A percentile compares a stretch with the other conserved stretches of the same genome.
These are phyloP conservation scores for Bretziella fagacearum DNA, from an alignment of 2,329 filamentous ascomycete genomes.

Conservation along the genomic window DNA sequence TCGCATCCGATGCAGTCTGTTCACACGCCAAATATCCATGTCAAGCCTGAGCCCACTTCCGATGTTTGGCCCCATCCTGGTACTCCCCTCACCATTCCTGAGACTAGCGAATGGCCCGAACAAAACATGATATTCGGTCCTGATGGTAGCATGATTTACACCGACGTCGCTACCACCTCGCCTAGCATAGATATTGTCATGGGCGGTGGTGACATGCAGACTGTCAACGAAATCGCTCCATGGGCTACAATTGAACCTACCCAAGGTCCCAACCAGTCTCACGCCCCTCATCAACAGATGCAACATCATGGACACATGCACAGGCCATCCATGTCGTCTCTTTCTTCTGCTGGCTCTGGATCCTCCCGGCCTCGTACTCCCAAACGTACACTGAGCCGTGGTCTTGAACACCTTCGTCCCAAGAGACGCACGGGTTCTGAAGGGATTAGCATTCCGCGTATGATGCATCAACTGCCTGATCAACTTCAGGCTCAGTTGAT, in stretches of 20 bases:
- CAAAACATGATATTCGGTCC: slow-evolving; percentile 13
- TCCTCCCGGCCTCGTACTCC: slow-evolving; percentile 13
- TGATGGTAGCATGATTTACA: slow-evolving; percentile 12
- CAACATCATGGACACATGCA: slow-evolving; percentile 6
- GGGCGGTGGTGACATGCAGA: slow-evolving; percentile 6
- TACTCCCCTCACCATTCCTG: slow-evolving; percentile 26
- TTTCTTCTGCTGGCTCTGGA: neutral
- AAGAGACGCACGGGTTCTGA: slow-evolving; percentile 15
- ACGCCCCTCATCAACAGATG: neutral
- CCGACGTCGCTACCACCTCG: neutral
- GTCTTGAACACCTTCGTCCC: slow-evolving; percentile 17
- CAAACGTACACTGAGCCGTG: slow-evolving; percentile 16
- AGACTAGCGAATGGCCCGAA: slow-evolving; percentile 24
- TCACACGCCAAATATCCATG: slow-evolving; percentile 4
- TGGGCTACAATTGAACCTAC: slow-evolving; percentile 8
- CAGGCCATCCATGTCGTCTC: slow-evolving; percentile 3
- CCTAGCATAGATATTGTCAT: slow-evolving; percentile 12
- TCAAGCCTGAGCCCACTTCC: slow-evolving; percentile 10
- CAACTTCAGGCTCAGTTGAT: slow-evolving; percentile 6
- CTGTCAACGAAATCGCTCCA: slow-evolving; percentile 8
- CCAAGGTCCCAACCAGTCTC: neutral
- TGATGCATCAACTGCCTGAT: slow-evolving; percentile 6
- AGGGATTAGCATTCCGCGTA: slow-evolving; percentile 8
- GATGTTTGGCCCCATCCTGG: slow-evolving; percentile 25
- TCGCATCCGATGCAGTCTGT: slow-evolving; percentile 12